Conservation (phyloP, 2,329 filamentous ascomycete genomes). For the Parascedosporium putredinis region DNA sequence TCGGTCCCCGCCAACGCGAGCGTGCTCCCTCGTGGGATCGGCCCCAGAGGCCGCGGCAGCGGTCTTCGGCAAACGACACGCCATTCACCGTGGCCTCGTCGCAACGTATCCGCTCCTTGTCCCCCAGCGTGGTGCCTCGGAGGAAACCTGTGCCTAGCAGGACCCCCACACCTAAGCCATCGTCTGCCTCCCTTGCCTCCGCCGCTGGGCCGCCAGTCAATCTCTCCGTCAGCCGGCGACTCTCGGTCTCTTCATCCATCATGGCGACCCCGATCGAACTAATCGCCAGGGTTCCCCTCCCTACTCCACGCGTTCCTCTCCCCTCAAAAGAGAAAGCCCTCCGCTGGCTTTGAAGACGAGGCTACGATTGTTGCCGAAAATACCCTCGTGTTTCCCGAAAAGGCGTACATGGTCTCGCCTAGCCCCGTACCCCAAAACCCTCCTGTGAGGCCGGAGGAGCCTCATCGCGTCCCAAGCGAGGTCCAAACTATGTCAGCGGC, state of each 20-base stretch:
- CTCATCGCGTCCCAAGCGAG: neutral
- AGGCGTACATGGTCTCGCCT: neutral
- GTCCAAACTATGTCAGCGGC: neutral
- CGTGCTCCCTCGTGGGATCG: neutral
- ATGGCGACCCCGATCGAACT: neutral
- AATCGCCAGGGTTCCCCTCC: neutral
- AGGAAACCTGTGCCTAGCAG: slow-evolving; percentile 5
- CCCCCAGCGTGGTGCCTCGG: neutral
- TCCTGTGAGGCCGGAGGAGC: neutral
- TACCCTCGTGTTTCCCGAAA: neutral
- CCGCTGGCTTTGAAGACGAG: neutral
- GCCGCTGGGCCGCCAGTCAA: neutral
- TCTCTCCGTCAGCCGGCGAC: neutral
- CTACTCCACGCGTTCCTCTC: neutral
- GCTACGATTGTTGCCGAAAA: neutral
- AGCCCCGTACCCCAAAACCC: neutral
- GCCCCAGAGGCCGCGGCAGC: neutral
- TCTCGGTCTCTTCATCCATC: neutral
- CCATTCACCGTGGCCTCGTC: neutral
- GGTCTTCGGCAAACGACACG: neutral
- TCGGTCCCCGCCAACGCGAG: neutral
- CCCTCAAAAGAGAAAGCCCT: neutral
- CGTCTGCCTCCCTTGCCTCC: neutral
- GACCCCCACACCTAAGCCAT: neutral
- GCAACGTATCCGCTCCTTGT: neutral